Conservation (phyloP, 441 rosid species). For the Euphorbia neoarborescens region DNA sequence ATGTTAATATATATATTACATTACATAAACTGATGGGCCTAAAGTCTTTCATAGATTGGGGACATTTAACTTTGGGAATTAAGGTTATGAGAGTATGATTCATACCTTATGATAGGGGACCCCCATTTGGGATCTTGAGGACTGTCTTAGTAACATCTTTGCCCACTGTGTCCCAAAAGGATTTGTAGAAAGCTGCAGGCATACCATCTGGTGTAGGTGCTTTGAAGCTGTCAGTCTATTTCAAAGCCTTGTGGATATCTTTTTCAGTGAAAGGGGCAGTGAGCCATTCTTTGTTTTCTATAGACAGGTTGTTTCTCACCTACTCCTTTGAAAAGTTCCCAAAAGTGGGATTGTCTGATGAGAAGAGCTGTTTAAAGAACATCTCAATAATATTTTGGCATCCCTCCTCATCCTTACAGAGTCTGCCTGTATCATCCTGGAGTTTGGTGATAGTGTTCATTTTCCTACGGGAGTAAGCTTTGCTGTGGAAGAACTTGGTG, state of each 20-base stretch:
- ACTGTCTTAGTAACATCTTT: background rate
- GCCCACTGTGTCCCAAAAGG: background rate
- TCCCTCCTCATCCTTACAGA: background rate
- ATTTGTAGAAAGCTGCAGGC: background rate
- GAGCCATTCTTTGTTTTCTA: background rate
- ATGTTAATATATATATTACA: background rate
- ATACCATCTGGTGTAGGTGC: background rate
- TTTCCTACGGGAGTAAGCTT: background rate
- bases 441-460: background rate
- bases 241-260: background rate
- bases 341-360: background rate
- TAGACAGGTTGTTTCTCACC: too few species aligned
- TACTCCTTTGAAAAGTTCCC: too few species aligned
- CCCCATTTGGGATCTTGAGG: background rate
- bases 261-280: background rate
- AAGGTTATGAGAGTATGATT: background rate
- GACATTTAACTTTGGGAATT: background rate
- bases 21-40: background rate
- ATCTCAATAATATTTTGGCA: background rate
- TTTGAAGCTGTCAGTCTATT: background rate
- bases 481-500: background rate
- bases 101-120: background rate
- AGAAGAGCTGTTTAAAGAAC: background rate
- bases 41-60: background rate
- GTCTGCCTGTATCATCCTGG: background rate